Evolutionary conservation across 2,329 filamentous ascomycete genomes (phyloP), one percentile per base, ranked within the genome.

Genomic region (Stemphylium vesicarium): DNA sequence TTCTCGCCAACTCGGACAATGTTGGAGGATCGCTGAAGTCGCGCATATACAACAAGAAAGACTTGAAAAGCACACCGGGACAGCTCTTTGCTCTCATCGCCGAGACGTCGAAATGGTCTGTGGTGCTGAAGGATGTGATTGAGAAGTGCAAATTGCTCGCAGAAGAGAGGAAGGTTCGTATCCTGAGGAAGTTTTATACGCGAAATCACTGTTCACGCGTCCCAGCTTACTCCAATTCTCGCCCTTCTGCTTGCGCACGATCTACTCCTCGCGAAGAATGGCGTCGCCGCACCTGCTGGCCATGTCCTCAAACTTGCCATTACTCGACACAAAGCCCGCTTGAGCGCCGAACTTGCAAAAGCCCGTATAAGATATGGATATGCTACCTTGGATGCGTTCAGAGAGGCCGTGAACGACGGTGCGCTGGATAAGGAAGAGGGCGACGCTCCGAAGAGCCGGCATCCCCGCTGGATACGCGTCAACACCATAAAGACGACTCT

Each of bases 401-500:
- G 82, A 38, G 79, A 81, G 22, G 79, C 84, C 53, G 77, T 92
- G 47, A 81, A 86, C 53, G 73, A 78, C 29, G 66, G 70, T 18
- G 63, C 68, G 12, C 57, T 71, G 11, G 69, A 62, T 2, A 60
- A 52, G 9, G 63, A 63, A n/a, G 63, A 65, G 2, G 77, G 62
- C 70, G 77, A 56, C 39, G 58, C 7, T 79, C 84, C 57, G 77
- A 82, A 31, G 66, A 66, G 62, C 3, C 78, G 79, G 36, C 90
- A 94, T 70, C 93, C 92, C n/a, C 86, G 95, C 49, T 99, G 95
- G 95, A 86, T 96, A 36, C 86, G 95, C 2, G 82, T 98, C 59
- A 99, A 98, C 71, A 86, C 88, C 0, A 77, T 97, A 11, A 88
- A 87, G 64, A 88, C 87, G 10, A 88, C 83, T 0, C 72, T 96